phyloP scores from a whole-genome alignment of 768 basidiomycete genomes.

The Trametes sanguinea region DNA sequence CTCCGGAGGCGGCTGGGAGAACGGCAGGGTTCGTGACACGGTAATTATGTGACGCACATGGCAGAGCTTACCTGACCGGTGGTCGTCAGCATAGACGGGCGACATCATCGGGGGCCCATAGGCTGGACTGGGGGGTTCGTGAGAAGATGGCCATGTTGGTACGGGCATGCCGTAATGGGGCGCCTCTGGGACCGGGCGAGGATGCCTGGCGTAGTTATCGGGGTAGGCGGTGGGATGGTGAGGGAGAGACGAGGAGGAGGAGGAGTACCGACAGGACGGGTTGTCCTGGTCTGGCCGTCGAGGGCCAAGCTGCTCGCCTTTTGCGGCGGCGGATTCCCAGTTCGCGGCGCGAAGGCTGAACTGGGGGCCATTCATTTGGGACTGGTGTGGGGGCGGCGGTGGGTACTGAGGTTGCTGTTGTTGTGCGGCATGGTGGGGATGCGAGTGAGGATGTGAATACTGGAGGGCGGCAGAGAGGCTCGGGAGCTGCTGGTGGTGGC shows the following conservation, averaged over 20 bases:
- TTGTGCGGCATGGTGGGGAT: conserved; percentile 23
- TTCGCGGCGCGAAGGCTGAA: conserved; percentile 65
- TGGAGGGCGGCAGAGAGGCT: conserved; percentile 22
- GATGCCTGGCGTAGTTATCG: conserved; percentile 25
- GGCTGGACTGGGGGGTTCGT: conserved; percentile 38
- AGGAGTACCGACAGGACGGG: conserved; percentile 38
- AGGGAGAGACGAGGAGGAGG: conserved; percentile 32
- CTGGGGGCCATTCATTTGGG: conserved; percentile 24
- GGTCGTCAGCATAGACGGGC: conserved; percentile 56
- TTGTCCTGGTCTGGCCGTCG: conserved; percentile 38
- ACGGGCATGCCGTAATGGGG: conserved; percentile 30
- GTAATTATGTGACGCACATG: conserved; percentile 5
- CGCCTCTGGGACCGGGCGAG: conserved; percentile 27
- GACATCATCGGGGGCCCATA: conserved; percentile 48
- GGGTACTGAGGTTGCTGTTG: conserved; percentile 11
- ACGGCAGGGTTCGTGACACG: conserved; percentile 2
- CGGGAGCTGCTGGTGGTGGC: conserved; percentile 33
- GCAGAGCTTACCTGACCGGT: conserved; percentile 48
- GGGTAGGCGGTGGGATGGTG: conserved; percentile 30
- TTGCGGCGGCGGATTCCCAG: conserved; percentile 46
- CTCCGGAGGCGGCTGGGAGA: conserved; percentile 10
- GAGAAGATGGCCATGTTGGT: conserved; percentile 34
- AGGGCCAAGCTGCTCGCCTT: conserved; percentile 37
- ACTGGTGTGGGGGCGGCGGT: conserved; percentile 18
- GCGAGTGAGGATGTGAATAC: conserved; percentile 32